Evolutionary conservation across 345 rosid genomes (phyloP).

Genomic region (Geranium rotundifolium): DNA sequence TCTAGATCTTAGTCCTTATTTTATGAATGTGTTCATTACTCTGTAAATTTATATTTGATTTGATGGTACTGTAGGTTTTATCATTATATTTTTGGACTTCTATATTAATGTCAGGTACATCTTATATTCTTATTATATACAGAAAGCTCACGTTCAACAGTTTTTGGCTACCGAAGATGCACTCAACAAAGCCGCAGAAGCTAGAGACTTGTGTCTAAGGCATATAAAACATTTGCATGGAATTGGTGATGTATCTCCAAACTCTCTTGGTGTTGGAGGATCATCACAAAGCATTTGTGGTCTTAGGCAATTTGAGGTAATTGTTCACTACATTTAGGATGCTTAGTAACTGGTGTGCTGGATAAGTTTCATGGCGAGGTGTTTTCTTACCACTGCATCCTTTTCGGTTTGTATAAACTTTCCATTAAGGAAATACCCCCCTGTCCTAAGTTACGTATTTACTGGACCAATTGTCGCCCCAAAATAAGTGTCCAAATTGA

Average conservation of each 20-base stretch:
- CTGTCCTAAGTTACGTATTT: too few relatives aligned
- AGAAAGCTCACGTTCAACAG: constrained; percentile 96
- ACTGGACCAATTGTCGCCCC: too few relatives aligned
- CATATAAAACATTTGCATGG: constrained; percentile 66
- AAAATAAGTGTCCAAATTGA: too few relatives aligned
- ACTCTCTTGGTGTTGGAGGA: constrained; percentile 37
- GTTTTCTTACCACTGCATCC: not conserved
- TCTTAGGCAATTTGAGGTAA: constrained; percentile 77
- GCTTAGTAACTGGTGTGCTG: not conserved
- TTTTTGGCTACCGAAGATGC: constrained; percentile 94
- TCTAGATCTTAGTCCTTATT: constrained; percentile 2
- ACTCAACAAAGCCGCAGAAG: constrained; percentile 76
- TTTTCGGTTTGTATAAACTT: not conserved
- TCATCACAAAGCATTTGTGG: constrained; percentile 54
- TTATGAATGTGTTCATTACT: too few relatives aligned
- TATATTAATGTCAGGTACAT: constrained; percentile 11
- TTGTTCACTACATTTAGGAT: constrained; percentile 1
- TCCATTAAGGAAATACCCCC: too few relatives aligned
- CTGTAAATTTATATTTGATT: too few relatives aligned
- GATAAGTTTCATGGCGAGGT: not conserved
- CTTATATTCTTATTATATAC: constrained; percentile 13
- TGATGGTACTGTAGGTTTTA: not conserved
- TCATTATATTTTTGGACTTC: not conserved
- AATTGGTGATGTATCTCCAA: constrained; percentile 46
- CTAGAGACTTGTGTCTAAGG: constrained; percentile 59